Percentiles rank a stretch among this genome's conserved stretches.
These are phyloP conservation scores for Polyplosphaeria fusca DNA, from an alignment of 495 filamentous ascomycete genomes.

Conservation along the genomic window DNA sequence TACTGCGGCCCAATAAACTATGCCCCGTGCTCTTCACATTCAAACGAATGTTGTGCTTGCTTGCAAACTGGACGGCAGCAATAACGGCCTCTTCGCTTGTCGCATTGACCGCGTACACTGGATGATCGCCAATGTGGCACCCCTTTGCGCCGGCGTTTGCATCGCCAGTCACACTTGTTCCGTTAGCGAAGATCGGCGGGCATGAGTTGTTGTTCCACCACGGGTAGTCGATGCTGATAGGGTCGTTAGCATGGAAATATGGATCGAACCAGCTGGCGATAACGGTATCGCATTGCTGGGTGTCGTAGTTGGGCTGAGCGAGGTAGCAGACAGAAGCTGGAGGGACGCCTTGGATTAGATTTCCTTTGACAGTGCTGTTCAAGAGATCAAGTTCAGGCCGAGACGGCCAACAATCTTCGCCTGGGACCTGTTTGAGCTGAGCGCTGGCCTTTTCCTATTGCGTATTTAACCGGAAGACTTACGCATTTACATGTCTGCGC, in stretches of 20 bases:
- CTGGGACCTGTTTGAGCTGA: neutral
- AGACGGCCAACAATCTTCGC: conserved; percentile 7
- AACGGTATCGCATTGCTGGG: neutral
- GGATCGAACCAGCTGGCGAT: conserved; percentile 10
- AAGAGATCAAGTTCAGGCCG: neutral
- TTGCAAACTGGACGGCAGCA: conserved; percentile 61
- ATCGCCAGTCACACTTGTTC: conserved; percentile 22
- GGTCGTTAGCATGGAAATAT: conserved; percentile 15
- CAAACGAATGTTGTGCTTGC: conserved; percentile 55
- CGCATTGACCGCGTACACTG: conserved; percentile 57
- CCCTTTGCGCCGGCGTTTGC: conserved; percentile 3
- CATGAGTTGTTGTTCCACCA: conserved; percentile 22
- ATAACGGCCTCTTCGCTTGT: conserved; percentile 54
- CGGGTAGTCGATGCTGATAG: conserved; percentile 13
- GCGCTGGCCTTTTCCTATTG: too few species aligned
- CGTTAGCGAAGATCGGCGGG: conserved; percentile 20
- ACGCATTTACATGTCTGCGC: too few species aligned
- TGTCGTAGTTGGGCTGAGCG: conserved; percentile 3
- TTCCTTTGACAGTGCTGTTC: conserved; percentile 6
- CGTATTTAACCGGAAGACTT: too few species aligned
- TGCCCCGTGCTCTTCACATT: conserved; percentile 70
- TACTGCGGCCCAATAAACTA: neutral
- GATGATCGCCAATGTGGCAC: conserved; percentile 57
- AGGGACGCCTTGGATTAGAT: conserved; percentile 10
- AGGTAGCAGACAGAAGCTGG: conserved; percentile 19